Evolutionary conservation across 192 early-diverging fungal genomes (phyloP), one percentile per base, ranked within the genome.

Genomic region (Coemansia sp.): DNA sequence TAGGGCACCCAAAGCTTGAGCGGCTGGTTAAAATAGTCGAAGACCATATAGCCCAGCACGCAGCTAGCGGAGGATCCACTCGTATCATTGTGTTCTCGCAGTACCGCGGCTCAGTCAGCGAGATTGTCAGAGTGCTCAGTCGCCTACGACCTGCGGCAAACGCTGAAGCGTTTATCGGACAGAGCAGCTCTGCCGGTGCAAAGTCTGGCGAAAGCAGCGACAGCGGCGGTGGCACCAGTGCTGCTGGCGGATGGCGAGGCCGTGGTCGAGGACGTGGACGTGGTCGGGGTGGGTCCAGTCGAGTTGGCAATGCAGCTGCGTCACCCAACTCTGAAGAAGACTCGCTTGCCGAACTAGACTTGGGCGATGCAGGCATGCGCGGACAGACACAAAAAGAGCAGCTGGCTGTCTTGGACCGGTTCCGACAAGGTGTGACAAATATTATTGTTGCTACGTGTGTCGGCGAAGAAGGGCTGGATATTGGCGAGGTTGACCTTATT

Each of bases 381-480:
- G 94, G 95, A 0, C 84, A 91, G 49, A 85, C 88, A 8, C 95
- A 96, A 57, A 91, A 91, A 56, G 89, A 93, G 65, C 94, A 97
- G 71, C 82, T 93, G 31, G 83, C 88, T 48, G 84, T 93, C 22
- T 84, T 94, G 27, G 72, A 71, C 3, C 85, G 89, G 22, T 97
- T 97, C 68, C 85, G 90, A 50, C 68, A 71, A 19, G 92, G 94
- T 31, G 68, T 84, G 22, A 87, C 89, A 52, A 97, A 97, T 70
- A 88, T 92, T 10, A 82, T 97, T 11, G 93, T 97, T 2, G 89
- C 91, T 2, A 96, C 95, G 0, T 93, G 87, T 19, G 93, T 97
- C 47, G 95, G 94, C 52, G 95, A 97, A 76, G 95, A 97, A 80
- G 95, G 95, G 2, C 75, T 97, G 31, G 95, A 97, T 71, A 97